Percentiles rank a stretch among this genome's conserved stretches.
Conservation (phyloP, 176 grass and related monocot species). For the Avena insularis region DNA sequence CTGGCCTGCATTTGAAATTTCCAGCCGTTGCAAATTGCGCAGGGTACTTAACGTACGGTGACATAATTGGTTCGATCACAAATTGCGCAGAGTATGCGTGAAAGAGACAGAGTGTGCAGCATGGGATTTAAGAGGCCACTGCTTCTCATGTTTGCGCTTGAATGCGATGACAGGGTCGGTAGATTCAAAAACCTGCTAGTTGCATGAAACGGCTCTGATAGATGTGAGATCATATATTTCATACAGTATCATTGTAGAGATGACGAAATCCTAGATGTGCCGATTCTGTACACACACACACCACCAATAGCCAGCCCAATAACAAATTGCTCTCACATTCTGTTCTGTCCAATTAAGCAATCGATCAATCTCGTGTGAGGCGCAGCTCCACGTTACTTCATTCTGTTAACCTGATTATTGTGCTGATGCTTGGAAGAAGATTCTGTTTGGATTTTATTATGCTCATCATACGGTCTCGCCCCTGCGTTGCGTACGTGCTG, state of each 20-base stretch:
- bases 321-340: neutral
- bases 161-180: neutral
- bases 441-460: neutral
- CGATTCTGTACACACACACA: neutral
- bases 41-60: neutral
- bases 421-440: neutral
- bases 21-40: constrained; percentile 31
- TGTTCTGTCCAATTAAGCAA: neutral
- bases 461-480: too few species aligned
- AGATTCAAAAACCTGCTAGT: neutral
- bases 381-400: constrained; percentile 27
- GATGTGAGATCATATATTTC: neutral
- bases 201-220: neutral
- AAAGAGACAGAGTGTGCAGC: neutral
- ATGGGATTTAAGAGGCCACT: neutral
- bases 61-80: neutral
- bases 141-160: neutral
- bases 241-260: neutral
- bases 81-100: neutral
- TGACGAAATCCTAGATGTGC: neutral
- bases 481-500: too few species aligned
- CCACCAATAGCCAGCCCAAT: too few species aligned
- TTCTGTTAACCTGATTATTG: neutral
- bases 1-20: constrained; percentile 3
- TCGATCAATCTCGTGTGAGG: neutral